Evolutionary conservation across 352 stramenopile genomes (phyloP).

Genomic region (Globisporangium yorkense): DNA sequence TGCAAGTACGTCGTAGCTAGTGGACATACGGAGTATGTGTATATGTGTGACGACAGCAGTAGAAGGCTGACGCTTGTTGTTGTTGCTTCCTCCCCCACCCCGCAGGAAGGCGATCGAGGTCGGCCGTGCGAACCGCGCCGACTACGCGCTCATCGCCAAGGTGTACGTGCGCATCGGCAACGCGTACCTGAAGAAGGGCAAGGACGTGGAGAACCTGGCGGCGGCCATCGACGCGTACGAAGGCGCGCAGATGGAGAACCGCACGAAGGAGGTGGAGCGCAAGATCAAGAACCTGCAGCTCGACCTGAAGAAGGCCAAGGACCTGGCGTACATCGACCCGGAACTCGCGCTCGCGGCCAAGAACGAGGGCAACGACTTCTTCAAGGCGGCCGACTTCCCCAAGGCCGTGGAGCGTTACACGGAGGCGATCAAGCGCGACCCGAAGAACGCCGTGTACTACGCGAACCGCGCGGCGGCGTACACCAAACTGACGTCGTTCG

Average conservation of each 20-base stretch:
- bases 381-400: constrained; percentile 94
- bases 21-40: not conserved
- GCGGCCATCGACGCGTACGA: constrained; percentile 86
- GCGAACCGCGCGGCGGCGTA: constrained; percentile 98
- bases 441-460: constrained; percentile 96
- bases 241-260: constrained; percentile 83
- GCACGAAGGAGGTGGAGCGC: constrained; percentile 90
- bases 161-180: constrained; percentile 95
- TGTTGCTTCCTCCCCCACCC: constrained; percentile 1
- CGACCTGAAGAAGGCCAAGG: constrained; percentile 94
- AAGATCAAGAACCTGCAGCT: constrained; percentile 94
- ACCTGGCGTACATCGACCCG: constrained; percentile 94
- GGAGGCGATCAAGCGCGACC: constrained; percentile 99
- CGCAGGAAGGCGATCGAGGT: constrained; percentile 92
- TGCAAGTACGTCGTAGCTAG: constrained; percentile 63
- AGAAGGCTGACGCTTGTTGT: too few species aligned
- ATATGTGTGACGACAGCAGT: not conserved
- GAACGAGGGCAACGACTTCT: constrained; percentile 97
- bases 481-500: constrained; percentile 97
- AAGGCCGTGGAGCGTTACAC: constrained; percentile 92
- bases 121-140: constrained; percentile 90
- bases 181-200: constrained; percentile 94
- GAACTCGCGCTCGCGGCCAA: constrained; percentile 97
- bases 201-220: constrained; percentile 82
- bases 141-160: constrained; percentile 96